These are phyloP conservation scores for Colletotrichum musae DNA, from an alignment of 2,329 filamentous ascomycete genomes.

Conservation along the genomic window DNA sequence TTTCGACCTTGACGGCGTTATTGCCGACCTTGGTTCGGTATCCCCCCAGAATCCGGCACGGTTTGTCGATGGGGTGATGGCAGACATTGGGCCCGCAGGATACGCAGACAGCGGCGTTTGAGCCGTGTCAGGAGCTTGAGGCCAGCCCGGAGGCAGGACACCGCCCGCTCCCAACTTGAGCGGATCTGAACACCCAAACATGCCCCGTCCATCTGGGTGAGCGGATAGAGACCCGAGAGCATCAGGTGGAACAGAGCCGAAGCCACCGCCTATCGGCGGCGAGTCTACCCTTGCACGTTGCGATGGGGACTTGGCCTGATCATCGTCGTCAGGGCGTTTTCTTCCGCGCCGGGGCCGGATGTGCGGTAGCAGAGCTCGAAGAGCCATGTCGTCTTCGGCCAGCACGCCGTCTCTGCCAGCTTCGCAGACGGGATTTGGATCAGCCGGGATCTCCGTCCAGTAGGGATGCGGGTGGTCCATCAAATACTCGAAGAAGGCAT, in stretches of 20 bases:
- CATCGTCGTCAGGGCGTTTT: constrained; percentile 75
- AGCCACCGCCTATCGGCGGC: constrained; percentile 22
- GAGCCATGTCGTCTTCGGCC: constrained; percentile 88
- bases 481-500: constrained; percentile 94
- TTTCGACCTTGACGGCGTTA: constrained; percentile 75
- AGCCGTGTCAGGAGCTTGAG: constrained; percentile 63
- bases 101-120: constrained; percentile 78
- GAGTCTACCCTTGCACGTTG: constrained; percentile 67
- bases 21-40: constrained; percentile 79
- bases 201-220: constrained; percentile 57
- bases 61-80: constrained; percentile 76
- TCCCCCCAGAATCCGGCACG: constrained; percentile 67
- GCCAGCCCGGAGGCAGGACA: constrained; percentile 58
- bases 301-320: constrained; percentile 62
- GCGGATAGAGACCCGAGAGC: constrained; percentile 65
- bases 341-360: constrained; percentile 74
- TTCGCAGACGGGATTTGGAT: constrained; percentile 73
- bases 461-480: constrained; percentile 84
- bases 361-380: constrained; percentile 86
- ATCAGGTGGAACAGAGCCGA: constrained; percentile 43
- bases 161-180: constrained; percentile 54
- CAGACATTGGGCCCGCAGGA: constrained; percentile 73
- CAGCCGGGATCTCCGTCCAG: constrained; percentile 80
- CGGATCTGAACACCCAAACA: constrained; percentile 51
- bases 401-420: constrained; percentile 84